phyloP scores from a whole-genome alignment of 768 basidiomycete genomes.

The Boletus patriciae region DNA sequence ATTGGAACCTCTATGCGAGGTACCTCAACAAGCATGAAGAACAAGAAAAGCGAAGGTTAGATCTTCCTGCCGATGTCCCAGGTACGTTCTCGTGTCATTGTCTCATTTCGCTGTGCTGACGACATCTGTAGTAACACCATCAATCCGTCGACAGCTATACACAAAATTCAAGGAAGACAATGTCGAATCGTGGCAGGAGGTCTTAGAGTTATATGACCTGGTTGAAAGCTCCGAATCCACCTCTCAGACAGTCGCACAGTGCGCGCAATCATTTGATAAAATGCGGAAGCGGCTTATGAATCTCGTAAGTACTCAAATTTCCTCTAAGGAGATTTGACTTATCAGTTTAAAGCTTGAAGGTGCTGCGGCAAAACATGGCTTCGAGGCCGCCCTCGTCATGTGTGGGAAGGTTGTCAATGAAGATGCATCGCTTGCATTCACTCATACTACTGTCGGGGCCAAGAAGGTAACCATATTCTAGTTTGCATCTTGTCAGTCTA shows the following conservation, averaged over 20 bases:
- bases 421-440: neutral
- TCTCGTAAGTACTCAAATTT: neutral
- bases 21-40: conserved; percentile 4
- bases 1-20: conserved; percentile 1
- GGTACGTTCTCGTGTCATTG: neutral
- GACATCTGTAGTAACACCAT: neutral
- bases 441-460: neutral
- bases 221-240: neutral
- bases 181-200: neutral
- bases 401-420: conserved; percentile 10
- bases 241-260: neutral
- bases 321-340: no score
- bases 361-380: conserved; percentile 4
- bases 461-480: no score
- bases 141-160: neutral
- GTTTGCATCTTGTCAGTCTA: no score
- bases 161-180: conserved; percentile 2
- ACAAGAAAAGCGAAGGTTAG: conserved; percentile 2
- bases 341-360: neutral
- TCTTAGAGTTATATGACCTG: neutral
- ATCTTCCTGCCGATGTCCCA: neutral
- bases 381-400: conserved; percentile 9
- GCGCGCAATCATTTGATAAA: neutral
- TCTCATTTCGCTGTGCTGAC: no score
- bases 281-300: neutral